Conservation (phyloP, 306 rosid genomes). For the Morella rubra region DNA sequence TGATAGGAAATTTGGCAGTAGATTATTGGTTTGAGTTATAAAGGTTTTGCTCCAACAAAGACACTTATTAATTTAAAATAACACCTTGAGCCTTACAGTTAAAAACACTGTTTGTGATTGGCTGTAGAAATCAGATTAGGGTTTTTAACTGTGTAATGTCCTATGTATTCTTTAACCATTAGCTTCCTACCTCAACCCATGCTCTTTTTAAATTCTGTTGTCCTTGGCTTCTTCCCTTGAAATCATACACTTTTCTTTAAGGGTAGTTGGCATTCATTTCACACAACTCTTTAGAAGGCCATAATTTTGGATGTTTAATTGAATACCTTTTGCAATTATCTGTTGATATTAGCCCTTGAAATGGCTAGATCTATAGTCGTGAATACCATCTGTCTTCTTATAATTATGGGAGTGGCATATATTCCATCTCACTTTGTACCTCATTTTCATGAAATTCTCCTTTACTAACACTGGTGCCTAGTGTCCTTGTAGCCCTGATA, state of each 20-base stretch:
- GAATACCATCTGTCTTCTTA: neutral
- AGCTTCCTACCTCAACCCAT: neutral
- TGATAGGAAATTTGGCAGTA: no score
- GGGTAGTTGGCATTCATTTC: no score
- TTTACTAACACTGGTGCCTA: neutral
- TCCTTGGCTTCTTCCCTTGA: constrained; percentile 19
- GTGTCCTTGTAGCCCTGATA: neutral
- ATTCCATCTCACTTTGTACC: neutral
- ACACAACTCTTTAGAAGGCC: no score
- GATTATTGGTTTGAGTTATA: no score
- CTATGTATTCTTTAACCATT: neutral
- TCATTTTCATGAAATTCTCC: neutral
- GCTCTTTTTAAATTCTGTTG: neutral
- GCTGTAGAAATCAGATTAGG: no score
- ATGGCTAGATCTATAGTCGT: neutral
- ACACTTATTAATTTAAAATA: no score
- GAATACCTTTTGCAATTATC: neutral
- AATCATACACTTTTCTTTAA: no score
- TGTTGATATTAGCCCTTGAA: neutral
- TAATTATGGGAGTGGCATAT: neutral
- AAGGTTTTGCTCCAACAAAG: no score
- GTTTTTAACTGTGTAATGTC: neutral
- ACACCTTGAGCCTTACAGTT: no score
- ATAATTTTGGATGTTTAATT: no score
- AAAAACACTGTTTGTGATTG: no score